Evolutionary conservation across 805 yeast genomes (phyloP), one percentile per base, ranked within the genome.

Genomic region (Saturnispora dispora): DNA sequence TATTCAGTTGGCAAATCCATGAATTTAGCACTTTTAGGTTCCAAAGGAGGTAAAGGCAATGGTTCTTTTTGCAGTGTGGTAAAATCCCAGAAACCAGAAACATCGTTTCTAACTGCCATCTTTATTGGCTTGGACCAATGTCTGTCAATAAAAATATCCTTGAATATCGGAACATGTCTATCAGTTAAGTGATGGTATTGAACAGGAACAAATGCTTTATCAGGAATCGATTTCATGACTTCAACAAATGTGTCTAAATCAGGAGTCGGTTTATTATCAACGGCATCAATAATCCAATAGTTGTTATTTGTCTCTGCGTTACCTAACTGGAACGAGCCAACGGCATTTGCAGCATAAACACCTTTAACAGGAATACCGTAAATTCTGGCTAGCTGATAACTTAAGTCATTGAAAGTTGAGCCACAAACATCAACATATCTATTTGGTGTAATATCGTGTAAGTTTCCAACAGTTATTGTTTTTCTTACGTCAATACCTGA

Each of bases 351-450:
- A 40, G 87, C 74, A 63, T 79, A 88, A 1, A 90, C 95, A 39
- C 97, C 97, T 57, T 71, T 76, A 1, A 85, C 93, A 0, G 96
- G 93, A 30, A 89, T 76, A 32, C 90, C 87, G 61, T 81, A 88
- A 46, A 82, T 76, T 61, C 96, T 77, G 2, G 96, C 96, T 69
- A 89, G 74, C 67, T 90, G 96, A 64, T 90, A 90, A 47, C 95
- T 84, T 57, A 90, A 68, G 49, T 86, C 83, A 62, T 89, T 88
- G 68, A 89, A 88, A 0, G 88, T 78, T 1, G 95, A 95, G 51
- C 96, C 96, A 46, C 85, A 83, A 7, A 86, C 91, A 50, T 83
- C 84, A 4, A 90, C 81, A 63, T 79, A 88, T 56, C 89, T 74
- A 60, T 77, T 78, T 30, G 97, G 97, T 0, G 96, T 85, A 33